Evolutionary conservation across 73 alveolate genomes (phyloP), one percentile per base, ranked within the genome.

Genomic region (Uronychia setigera): DNA sequence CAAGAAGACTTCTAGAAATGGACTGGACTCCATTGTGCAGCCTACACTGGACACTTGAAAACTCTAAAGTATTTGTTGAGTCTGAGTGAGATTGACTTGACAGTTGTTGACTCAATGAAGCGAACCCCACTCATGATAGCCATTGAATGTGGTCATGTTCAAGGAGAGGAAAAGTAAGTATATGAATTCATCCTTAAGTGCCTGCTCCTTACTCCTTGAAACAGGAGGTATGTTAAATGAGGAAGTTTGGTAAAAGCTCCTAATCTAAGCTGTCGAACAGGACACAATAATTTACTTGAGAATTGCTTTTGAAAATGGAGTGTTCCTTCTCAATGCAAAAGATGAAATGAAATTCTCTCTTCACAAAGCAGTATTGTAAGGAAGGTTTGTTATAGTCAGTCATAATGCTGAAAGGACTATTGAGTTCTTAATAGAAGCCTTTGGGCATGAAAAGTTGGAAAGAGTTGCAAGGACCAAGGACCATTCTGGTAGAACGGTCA

Each of bases 21-120:
- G 92, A 89, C 95, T 60, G 88, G 92, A 0, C 87, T 89, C n/a
- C 95, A 89, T 80, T 89, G 92, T 29, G 92, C 95, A 34, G 95
- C 87, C 1, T 89, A 76, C 59, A 30, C 80, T 32, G 95, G 95
- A n/a, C 77, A 89, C 74, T 26, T 58, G 0, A 74, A 57, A 33
- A 77, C 77, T 29, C 28, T 89, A 0, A 78, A 60, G 32, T 77
- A 60, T 28, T 35, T 89, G 27, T 25, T 80, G 0, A 67, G 34
- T 26, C 35, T 78, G 30, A 87, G 80, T 14, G 80, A 60, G 29
- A 74, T 78, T 9, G 88, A 77, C 27, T 46, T 89, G 29, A 77
- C 79, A 26, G 87, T 84, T 31, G 60, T 29, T 28, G 88, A 89
- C 35, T 90, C 84, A n/a, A 84, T 74, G 35, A 83, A 83, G 14